phyloP scores from a whole-genome alignment of 2,329 filamentous ascomycete genomes.

The Bipolaris oryzae region DNA sequence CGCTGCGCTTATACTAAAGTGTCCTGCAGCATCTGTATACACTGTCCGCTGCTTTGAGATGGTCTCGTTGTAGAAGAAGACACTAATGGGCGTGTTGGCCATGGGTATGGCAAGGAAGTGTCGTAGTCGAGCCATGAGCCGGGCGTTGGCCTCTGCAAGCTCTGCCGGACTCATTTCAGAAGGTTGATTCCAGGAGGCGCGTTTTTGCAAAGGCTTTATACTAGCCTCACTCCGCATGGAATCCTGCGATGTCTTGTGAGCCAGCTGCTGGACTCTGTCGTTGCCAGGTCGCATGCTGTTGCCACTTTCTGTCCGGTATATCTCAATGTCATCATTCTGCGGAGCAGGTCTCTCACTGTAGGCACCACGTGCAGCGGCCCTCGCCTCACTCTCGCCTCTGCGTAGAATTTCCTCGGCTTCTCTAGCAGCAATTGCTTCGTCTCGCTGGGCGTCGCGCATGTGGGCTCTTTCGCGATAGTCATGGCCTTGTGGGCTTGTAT shows the following conservation, averaged over 20 bases:
- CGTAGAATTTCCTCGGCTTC: slow-evolving; percentile 80
- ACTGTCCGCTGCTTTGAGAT: slow-evolving; percentile 84
- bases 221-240: slow-evolving; percentile 36
- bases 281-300: slow-evolving; percentile 32
- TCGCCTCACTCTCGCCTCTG: slow-evolving; percentile 72
- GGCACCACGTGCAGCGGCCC: slow-evolving; percentile 70
- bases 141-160: slow-evolving; percentile 77
- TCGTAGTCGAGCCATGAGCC: slow-evolving; percentile 83
- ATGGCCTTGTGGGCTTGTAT: slow-evolving; percentile 50
- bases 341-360: slow-evolving; percentile 71
- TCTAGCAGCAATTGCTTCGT: slow-evolving; percentile 71
- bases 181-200: slow-evolving; percentile 57
- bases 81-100: slow-evolving; percentile 76
- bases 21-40: slow-evolving; percentile 83
- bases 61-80: slow-evolving; percentile 92
- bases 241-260: slow-evolving; percentile 33
- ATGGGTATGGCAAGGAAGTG: slow-evolving; percentile 90
- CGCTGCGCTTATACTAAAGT: slow-evolving; percentile 80
- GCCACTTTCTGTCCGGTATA: slow-evolving; percentile 47
- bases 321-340: slow-evolving; percentile 51
- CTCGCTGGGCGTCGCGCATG: slow-evolving; percentile 59
- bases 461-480: slow-evolving; percentile 47
- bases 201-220: slow-evolving; percentile 53
- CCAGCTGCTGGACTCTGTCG: slow-evolving; percentile 27
- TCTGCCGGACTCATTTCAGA: slow-evolving; percentile 76